Conservation (phyloP, 257 asterid species). For the Scutellaria baicalensis region DNA sequence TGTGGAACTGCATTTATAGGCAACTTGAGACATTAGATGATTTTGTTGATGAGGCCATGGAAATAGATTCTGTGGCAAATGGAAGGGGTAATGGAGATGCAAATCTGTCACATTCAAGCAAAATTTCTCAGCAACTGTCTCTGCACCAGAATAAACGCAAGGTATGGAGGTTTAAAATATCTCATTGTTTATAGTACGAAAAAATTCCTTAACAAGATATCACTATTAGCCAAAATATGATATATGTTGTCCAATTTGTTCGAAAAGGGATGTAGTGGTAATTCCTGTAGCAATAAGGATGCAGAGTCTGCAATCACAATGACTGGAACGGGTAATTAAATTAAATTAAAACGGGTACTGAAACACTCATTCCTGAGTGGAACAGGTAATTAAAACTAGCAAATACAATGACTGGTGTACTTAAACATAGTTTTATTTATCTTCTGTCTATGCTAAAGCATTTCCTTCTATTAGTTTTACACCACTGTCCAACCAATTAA, state of each 20-base stretch:
- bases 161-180: conserved; percentile 29
- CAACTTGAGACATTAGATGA: conserved; percentile 82
- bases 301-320: too few species aligned
- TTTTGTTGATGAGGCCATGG: conserved; percentile 76
- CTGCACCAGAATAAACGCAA: conserved; percentile 40
- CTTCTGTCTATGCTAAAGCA: background rate
- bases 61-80: conserved; percentile 24
- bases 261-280: background rate
- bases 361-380: background rate
- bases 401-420: background rate
- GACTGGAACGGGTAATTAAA: too few species aligned
- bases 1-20: conserved; percentile 29
- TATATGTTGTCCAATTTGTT: background rate
- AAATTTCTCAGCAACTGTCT: conserved; percentile 34
- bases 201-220: background rate
- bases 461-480: background rate
- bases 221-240: background rate
- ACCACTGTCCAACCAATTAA: background rate
- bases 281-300: background rate
- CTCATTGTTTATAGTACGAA: background rate
- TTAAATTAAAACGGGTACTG: background rate
- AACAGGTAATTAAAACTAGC: background rate
- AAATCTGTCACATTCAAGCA: conserved; percentile 25
- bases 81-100: conserved; percentile 26
- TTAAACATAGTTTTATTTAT: background rate